A percentile compares a stretch with the other conserved stretches of the same genome.
These are phyloP conservation scores for Fusarium hainanense DNA, from an alignment of 2,329 filamentous ascomycete genomes.

Conservation along the genomic window DNA sequence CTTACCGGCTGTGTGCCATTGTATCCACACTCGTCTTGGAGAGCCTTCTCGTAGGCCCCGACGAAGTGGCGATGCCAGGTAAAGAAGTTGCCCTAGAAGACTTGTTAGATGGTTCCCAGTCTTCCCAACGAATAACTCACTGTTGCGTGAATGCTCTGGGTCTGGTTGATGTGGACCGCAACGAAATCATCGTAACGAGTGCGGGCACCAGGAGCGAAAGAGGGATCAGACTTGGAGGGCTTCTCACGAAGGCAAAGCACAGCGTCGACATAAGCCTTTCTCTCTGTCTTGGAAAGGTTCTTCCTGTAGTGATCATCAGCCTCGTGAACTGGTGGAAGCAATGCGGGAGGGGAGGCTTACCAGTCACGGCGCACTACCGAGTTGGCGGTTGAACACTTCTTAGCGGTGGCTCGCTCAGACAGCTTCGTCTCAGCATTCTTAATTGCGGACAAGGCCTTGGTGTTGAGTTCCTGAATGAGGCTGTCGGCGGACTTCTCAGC, in stretches of 20 bases:
- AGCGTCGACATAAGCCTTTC: slow-evolving; percentile 1
- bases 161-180: slow-evolving; percentile 21
- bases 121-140: neutral
- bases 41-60: slow-evolving; percentile 7
- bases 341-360: fast-evolving
- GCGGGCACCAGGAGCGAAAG: slow-evolving; percentile 8
- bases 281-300: neutral
- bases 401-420: neutral
- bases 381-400: slow-evolving; percentile 7
- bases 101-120: fast-evolving
- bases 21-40: slow-evolving; percentile 15
- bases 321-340: fast-evolving
- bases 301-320: neutral
- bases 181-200: slow-evolving; percentile 20
- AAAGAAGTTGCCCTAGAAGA: neutral
- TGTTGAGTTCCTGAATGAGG: slow-evolving; percentile 4
- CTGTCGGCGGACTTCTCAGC: neutral
- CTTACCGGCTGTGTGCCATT: slow-evolving; percentile 12
- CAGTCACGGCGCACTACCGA: slow-evolving; percentile 8
- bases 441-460: neutral
- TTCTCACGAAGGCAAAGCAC: slow-evolving; percentile 12
- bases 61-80: slow-evolving; percentile 16
- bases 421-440: neutral
- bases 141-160: slow-evolving; percentile 1
- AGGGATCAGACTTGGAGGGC: slow-evolving; percentile 8